Base-by-base conservation (phyloP, 106 monocot species). In the Dendrobium nobile region DNA sequence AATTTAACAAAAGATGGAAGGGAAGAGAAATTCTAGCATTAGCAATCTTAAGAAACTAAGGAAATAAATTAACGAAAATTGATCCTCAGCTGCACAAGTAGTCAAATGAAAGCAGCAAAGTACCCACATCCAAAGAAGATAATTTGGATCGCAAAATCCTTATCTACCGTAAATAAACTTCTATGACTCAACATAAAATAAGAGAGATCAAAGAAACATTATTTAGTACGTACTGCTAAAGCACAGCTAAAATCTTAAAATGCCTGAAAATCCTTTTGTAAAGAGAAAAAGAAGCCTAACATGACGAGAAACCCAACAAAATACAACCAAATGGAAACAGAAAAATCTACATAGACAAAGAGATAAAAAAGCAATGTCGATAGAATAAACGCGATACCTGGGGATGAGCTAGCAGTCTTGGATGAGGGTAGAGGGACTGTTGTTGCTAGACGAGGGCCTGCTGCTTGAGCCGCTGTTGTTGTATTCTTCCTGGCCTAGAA, bases 341-440 rank as follows among this genome's bases (percentile, higher is more conserved):
- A 37, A 44, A 74, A 27, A 70, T 5, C 8, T 1, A 16, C 74
- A 43, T 4, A 68, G 24, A 28, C 5, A 47, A 27, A 68, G 11
- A 68, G 13, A 5, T 31, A 24, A 68, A 17, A 13, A 15, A 70
- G 33, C 33, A 1, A 70, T 70, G 33, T 4, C 1, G 48, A 73
- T 43, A 2, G 6, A 72, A 47, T 19, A 76, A 24, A 47, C 0
- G 5, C 2, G 37, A 41, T 76, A 83, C 83, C 83, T 83, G 78
- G 9, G 83, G 83, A 19, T 78, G 54, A 72, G 83, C 77, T n/a
- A 83, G 41, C 2, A 83, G 83, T 47, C 83, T 72, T 7, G 83
- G 83, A 27, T 83, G 83, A n/a, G 31, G 74, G 31, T 85, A 85
- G 10, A 85, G 77, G 22, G 81, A 73, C 44, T 81, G 85, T 73